A percentile compares a stretch with the other conserved stretches of the same genome.
Conservation (phyloP, 306 rosid genomes). For the Cucumis cinereus region DNA sequence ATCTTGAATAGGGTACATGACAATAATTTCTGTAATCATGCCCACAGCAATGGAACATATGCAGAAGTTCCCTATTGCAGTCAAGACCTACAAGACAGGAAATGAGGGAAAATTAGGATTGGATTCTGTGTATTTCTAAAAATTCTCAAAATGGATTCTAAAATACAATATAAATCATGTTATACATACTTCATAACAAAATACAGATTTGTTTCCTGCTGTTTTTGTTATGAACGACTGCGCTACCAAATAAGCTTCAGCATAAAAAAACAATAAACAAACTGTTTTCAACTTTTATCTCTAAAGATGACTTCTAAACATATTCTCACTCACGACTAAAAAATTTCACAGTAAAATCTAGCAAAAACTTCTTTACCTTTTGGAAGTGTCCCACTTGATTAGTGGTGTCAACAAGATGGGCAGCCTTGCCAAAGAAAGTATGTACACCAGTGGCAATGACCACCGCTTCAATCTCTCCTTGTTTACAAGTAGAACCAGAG, state of each 20-base stretch:
- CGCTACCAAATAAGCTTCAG: background rate
- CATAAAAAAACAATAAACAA: background rate
- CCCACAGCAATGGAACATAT: slow-evolving; percentile 93
- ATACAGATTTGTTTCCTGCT: background rate
- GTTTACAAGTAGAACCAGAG: slow-evolving; percentile 97
- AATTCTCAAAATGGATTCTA: background rate
- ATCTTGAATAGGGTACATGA: slow-evolving; percentile 96
- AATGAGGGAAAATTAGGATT: background rate
- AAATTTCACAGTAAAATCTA: background rate
- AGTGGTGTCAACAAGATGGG: slow-evolving; percentile 91
- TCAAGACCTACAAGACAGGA: slow-evolving; percentile 55
- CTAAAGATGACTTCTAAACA: background rate
- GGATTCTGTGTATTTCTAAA: background rate
- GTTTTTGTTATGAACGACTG: background rate
- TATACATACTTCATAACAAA: background rate
- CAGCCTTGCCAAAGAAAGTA: slow-evolving; percentile 96
- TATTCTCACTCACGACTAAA: background rate
- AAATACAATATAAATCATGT: background rate
- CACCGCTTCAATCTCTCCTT: slow-evolving; percentile 96
- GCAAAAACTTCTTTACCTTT: slow-evolving; percentile 35
- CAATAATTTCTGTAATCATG: slow-evolving; percentile 81
- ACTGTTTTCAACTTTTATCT: background rate
- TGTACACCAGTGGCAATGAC: slow-evolving; percentile 98
- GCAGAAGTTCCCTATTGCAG: slow-evolving; percentile 97
- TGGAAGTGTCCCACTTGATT: slow-evolving; percentile 99